Evolutionary conservation across 305 asterid species (phyloP).

Genomic region (Nicotiana rustica): DNA sequence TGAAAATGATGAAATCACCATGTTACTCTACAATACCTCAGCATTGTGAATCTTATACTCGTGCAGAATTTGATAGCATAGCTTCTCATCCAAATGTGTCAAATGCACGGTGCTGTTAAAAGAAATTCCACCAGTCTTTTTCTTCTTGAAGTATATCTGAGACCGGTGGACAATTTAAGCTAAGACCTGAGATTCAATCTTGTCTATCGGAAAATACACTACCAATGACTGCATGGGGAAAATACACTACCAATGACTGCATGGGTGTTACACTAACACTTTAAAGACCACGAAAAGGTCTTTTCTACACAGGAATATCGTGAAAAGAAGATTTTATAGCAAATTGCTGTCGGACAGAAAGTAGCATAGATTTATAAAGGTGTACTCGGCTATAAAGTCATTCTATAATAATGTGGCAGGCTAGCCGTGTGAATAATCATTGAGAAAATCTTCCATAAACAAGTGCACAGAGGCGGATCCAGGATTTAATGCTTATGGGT

Average conservation of each 20-base stretch:
- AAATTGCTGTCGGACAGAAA: background rate
- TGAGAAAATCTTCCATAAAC: slow-evolving; percentile 14
- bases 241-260: background rate
- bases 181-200: slow-evolving; percentile 22
- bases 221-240: slow-evolving; percentile 13
- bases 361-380: background rate
- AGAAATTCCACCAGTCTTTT: slow-evolving; percentile 97
- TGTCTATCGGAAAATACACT: background rate
- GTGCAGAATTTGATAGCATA: slow-evolving; percentile 94
- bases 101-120: slow-evolving; percentile 85
- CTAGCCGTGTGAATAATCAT: slow-evolving; percentile 10
- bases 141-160: slow-evolving; percentile 97
- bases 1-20: background rate
- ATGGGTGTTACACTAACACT: background rate
- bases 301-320: background rate
- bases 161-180: slow-evolving; percentile 31
- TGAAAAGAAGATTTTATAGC: background rate
- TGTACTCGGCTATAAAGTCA: background rate
- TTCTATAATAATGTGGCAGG: slow-evolving; percentile 5
- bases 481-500: too few species aligned
- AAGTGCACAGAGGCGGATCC: background rate
- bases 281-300: slow-evolving; percentile 20
- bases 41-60: slow-evolving; percentile 99
- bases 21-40: slow-evolving; percentile 62
- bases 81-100: slow-evolving; percentile 98